A percentile compares a stretch with the other conserved stretches of the same genome.
Conservation (phyloP, 441 rosid species). For the Populus hybrid region DNA sequence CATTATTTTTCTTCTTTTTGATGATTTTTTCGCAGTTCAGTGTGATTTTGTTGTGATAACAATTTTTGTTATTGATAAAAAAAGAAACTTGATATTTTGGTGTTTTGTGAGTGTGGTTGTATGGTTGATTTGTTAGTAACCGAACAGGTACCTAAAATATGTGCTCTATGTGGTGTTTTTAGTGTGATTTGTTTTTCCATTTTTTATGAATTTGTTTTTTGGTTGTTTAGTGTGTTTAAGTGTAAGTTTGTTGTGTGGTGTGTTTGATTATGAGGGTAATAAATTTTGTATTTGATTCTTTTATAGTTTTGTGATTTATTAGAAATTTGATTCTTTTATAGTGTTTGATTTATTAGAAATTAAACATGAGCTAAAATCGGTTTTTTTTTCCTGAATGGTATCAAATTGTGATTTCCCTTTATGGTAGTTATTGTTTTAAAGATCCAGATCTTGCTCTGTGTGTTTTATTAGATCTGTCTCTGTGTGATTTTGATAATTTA, state of each 20-base stretch:
- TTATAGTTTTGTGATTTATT: too few relatives aligned
- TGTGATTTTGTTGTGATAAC: neutral
- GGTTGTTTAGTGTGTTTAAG: neutral
- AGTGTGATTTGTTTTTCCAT: neutral
- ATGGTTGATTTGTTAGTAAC: neutral
- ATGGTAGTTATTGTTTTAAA: neutral
- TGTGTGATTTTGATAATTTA: neutral
- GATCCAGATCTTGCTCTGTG: constrained; percentile 10
- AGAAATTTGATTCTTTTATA: too few relatives aligned
- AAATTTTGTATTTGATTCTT: too few relatives aligned
- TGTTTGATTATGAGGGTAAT: neutral
- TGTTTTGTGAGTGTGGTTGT: neutral
- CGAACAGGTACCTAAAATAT: neutral
- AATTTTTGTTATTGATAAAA: neutral
- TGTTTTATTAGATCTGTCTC: neutral
- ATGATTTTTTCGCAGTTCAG: neutral
- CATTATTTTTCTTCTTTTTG: neutral
- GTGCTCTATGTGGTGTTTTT: neutral
- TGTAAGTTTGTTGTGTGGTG: neutral
- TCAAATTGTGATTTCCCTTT: neutral
- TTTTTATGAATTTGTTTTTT: too few relatives aligned
- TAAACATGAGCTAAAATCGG: neutral
- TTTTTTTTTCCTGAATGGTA: neutral
- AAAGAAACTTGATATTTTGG: neutral
- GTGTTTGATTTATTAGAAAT: neutral